Evolutionary conservation across 2,329 filamentous ascomycete genomes (phyloP), one percentile per base, ranked within the genome.

Genomic region (Epichloe scottii): DNA sequence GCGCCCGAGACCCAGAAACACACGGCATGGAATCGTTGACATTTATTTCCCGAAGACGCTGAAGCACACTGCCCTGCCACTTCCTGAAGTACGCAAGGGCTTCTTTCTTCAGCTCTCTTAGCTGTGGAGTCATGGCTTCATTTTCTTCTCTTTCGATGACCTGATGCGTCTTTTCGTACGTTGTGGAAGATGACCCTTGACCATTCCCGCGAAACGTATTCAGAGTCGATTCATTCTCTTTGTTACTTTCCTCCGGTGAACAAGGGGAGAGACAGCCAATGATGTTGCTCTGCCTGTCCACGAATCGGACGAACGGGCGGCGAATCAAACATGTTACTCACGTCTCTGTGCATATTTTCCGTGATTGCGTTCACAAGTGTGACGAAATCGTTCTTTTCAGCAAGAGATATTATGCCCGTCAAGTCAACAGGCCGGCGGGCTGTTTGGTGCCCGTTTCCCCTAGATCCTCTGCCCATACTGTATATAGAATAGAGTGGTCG

Each of bases 61-160:
- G 75, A 40, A 87, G 70, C 10, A 95, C 78, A 12, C 74, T 72
- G 5, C 80, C 75, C 59, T 87, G 79, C 91, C 91, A 97, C 56
- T 88, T 84, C 52, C 85, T 81, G 62, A 91, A 95, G 62, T 84
- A 82, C 6, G 75, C 69, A 5, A 94, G 63, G 2, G 82, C 77
- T 50, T 85, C 82, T 55, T 78, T 81, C 69, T 82, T 89, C 59
- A 89, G 67, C 58, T 87, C 83, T 52, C 75, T 69, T 54, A 84
- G 74, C 52, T 73, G 67, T 4, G 71, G 66, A 35, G 66, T 69
- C 51, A 72, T 68, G 21, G 63, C 56, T 38, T 64, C 62, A 15
- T 64, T 54, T 42, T 65, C 63, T 37, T 66, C 60, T 37, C 67
- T 65, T 17, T 64, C 59, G 23, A 60, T 55, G 23, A 60, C 59